These are phyloP conservation scores for Colletotrichum zoysiae DNA, from an alignment of 2,329 filamentous ascomycete genomes.

Conservation along the genomic window DNA sequence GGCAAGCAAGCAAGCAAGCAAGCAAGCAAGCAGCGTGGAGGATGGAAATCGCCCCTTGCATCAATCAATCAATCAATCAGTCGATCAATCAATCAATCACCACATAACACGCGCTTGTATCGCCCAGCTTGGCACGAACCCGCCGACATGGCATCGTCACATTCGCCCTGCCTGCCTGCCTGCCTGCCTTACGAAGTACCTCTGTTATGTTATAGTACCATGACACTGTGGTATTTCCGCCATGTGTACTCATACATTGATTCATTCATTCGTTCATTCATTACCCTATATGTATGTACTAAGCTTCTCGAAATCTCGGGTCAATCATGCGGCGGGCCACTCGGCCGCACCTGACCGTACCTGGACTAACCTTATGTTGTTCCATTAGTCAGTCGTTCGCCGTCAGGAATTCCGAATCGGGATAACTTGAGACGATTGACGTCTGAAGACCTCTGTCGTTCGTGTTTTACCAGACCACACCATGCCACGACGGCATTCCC, in stretches of 20 bases:
- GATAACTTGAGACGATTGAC: slow-evolving; percentile 39
- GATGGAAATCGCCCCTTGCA: neutral
- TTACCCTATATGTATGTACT: too few relatives aligned
- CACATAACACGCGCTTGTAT: neutral
- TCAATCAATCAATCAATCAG: neutral
- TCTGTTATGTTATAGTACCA: too few relatives aligned
- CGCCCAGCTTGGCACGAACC: neutral
- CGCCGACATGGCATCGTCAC: neutral
- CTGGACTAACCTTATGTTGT: neutral
- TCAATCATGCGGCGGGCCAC: neutral
- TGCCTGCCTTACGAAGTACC: neutral
- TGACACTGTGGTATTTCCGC: too few relatives aligned
- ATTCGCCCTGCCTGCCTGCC: neutral
- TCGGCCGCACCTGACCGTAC: neutral
- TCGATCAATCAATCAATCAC: neutral
- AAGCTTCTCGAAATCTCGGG: neutral
- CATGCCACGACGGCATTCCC: slow-evolving; percentile 37
- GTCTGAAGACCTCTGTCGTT: slow-evolving; percentile 36
- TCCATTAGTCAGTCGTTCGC: neutral
- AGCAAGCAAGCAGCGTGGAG: too few relatives aligned
- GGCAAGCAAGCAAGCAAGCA: too few relatives aligned
- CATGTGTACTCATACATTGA: neutral
- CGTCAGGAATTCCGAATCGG: neutral
- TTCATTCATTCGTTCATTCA: too few relatives aligned
- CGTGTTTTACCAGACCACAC: slow-evolving; percentile 31